These are phyloP conservation scores for Trichosporon inkin DNA, from an alignment of 1,284 basidiomycete genomes.

Conservation along the genomic window DNA sequence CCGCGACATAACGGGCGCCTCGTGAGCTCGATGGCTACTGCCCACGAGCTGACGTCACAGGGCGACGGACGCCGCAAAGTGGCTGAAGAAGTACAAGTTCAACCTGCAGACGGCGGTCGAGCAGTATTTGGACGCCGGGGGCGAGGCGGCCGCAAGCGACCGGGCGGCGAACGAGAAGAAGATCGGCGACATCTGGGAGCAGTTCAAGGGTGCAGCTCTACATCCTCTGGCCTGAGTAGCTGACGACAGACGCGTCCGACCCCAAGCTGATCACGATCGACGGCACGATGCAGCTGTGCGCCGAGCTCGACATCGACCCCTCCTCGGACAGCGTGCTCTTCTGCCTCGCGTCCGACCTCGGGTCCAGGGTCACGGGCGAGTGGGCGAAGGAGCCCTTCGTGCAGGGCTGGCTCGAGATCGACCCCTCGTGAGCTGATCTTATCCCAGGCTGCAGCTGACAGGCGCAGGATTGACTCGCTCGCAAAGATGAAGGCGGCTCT, in stretches of 20 bases:
- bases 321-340: slow-evolving; percentile 48
- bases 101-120: slow-evolving; percentile 42
- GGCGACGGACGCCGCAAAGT: slow-evolving; percentile 34
- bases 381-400: slow-evolving; percentile 74
- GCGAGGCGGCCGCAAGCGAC: slow-evolving; percentile 10
- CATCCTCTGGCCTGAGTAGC: background rate
- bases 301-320: slow-evolving; percentile 48
- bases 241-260: slow-evolving; percentile 34
- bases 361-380: slow-evolving; percentile 58
- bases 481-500: slow-evolving; percentile 63
- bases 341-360: slow-evolving; percentile 49
- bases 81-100: slow-evolving; percentile 47
- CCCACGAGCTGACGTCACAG: slow-evolving; percentile 21
- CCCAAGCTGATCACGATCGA: slow-evolving; percentile 50
- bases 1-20: slow-evolving; percentile 40
- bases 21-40: slow-evolving; percentile 25
- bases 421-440: slow-evolving; percentile 30
- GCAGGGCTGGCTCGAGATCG: slow-evolving; percentile 67
- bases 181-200: slow-evolving; percentile 49
- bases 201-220: slow-evolving; percentile 42
- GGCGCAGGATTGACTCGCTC: slow-evolving; percentile 65
- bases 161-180: slow-evolving; percentile 42
- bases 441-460: slow-evolving; percentile 11
- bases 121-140: slow-evolving; percentile 42
- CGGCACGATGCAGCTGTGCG: slow-evolving; percentile 46